phyloP scores from a whole-genome alignment of 768 basidiomycete species.

The Boletus fagicola region DNA sequence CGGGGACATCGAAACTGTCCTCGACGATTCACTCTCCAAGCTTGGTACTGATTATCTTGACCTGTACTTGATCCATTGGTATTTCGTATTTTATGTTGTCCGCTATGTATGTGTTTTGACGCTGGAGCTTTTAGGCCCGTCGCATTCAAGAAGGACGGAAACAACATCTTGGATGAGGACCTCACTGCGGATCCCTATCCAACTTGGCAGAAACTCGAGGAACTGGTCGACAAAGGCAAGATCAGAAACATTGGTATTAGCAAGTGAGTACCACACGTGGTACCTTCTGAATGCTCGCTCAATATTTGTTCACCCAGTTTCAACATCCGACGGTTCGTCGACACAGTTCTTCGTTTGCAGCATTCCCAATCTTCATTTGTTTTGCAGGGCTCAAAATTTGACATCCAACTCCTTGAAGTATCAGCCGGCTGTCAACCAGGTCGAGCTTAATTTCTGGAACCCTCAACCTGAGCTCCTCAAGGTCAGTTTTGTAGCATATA shows the following conservation, averaged over 20 bases:
- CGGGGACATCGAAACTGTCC: constrained; percentile 61
- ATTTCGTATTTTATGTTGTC: constrained; percentile 8
- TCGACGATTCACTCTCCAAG: constrained; percentile 62
- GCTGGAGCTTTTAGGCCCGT: constrained; percentile 48
- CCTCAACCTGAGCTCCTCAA: constrained; percentile 75
- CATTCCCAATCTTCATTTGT: not conserved
- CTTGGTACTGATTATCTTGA: constrained; percentile 73
- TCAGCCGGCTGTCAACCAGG: constrained; percentile 71
- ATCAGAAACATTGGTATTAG: constrained; percentile 78
- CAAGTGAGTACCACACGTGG: constrained; percentile 50
- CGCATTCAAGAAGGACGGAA: constrained; percentile 58
- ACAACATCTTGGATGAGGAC: constrained; percentile 45
- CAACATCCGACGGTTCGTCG: constrained; percentile 49
- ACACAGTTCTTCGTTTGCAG: not conserved
- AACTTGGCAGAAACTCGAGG: constrained; percentile 80
- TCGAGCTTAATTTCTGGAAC: constrained; percentile 75
- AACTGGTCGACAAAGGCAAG: constrained; percentile 74
- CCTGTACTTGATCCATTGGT: constrained; percentile 82
- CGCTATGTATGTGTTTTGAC: not conserved
- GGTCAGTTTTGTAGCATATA: constrained; percentile 33
- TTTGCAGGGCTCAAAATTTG: constrained; percentile 53
- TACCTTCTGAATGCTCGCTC: not conserved
- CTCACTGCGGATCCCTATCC: constrained; percentile 71
- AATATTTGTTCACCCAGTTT: constrained; percentile 40
- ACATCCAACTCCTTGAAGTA: constrained; percentile 60